Evolutionary conservation across 768 basidiomycete species (phyloP).

Genomic region (Podaxis carcinomalis): DNA sequence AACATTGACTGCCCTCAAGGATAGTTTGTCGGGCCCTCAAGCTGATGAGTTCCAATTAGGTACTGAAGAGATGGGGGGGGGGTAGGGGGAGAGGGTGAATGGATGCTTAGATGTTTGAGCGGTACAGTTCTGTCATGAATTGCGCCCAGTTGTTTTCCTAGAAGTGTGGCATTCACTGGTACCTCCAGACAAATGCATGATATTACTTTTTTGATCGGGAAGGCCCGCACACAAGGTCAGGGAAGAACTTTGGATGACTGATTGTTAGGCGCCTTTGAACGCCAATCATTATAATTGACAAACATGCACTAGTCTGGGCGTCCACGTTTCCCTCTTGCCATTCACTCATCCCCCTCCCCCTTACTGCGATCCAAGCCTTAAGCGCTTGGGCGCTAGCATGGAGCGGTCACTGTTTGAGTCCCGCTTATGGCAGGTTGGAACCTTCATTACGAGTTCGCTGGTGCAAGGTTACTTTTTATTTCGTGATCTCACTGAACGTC

Average conservation of each 20-base stretch:
- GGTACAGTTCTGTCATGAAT: no score
- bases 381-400: not conserved
- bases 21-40: no score
- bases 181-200: no score
- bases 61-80: no score
- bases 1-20: no score
- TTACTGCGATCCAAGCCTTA: not conserved
- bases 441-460: not conserved
- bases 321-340: not conserved
- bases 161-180: no score
- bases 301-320: not conserved
- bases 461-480: not conserved
- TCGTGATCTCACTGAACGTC: not conserved
- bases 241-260: not conserved
- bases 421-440: not conserved
- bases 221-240: not conserved
- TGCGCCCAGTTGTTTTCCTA: no score
- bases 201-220: not conserved
- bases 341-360: not conserved
- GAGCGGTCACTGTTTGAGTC: not conserved
- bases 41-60: no score
- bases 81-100: no score
- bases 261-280: not conserved
- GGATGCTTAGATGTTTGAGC: no score
- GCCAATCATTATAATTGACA: not conserved